A percentile compares a stretch with the other conserved stretches of the same genome.
Evolutionary conservation across 2,329 filamentous ascomycete genomes (phyloP).

Genomic region (Fusarium marasasianum): DNA sequence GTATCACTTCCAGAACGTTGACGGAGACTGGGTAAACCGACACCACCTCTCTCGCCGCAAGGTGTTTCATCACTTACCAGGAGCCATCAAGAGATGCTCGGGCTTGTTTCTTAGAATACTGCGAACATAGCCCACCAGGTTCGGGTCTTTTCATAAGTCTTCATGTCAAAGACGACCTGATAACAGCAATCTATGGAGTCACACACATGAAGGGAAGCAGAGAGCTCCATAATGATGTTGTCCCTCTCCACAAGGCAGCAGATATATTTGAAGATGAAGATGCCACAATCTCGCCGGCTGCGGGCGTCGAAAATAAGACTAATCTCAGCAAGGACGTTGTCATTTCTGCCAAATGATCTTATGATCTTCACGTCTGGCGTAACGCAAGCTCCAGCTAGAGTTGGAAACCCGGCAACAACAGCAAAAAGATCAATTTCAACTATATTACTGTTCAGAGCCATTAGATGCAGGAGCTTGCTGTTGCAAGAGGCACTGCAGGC

Average conservation of each 20-base stretch:
- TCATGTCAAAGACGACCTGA: neutral
- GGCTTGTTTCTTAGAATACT: neutral
- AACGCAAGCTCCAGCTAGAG: neutral
- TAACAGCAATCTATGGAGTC: neutral
- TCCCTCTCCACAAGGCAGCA: neutral
- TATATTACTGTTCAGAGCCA: neutral
- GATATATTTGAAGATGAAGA: too few relatives aligned
- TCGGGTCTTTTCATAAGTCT: neutral
- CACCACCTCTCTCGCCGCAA: too few relatives aligned
- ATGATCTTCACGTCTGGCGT: neutral
- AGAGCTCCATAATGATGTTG: neutral
- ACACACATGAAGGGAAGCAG: neutral
- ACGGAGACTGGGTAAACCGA: neutral
- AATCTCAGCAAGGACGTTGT: too few relatives aligned
- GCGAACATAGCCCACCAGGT: neutral
- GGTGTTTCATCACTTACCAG: neutral
- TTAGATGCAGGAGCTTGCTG: neutral
- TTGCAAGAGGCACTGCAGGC: neutral
- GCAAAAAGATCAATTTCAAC: neutral
- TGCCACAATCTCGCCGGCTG: too few relatives aligned
- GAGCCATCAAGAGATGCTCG: neutral
- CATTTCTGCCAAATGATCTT: neutral
- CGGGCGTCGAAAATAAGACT: neutral
- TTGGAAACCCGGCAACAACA: neutral
- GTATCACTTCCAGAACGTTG: neutral